A percentile compares a stretch with the other conserved stretches of the same genome.
phyloP scores from a whole-genome alignment of 345 rosid species.

The Moricandia moricandioides region DNA sequence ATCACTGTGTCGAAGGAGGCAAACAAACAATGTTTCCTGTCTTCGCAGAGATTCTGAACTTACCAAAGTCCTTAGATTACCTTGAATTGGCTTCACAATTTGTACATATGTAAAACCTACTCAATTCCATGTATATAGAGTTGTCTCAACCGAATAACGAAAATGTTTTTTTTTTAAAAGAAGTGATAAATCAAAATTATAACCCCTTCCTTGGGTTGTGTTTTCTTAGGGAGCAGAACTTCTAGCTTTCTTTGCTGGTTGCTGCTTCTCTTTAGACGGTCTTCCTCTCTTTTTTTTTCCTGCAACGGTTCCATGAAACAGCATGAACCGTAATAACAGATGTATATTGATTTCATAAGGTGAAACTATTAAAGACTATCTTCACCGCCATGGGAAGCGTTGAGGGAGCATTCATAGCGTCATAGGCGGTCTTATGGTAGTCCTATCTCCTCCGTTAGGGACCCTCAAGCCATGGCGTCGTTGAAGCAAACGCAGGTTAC shows the following conservation, averaged over 20 bases:
- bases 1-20: background rate
- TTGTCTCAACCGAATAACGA: slow-evolving; percentile 3
- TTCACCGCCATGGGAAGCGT: too few relatives aligned
- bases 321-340: too few relatives aligned
- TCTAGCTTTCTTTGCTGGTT: slow-evolving; percentile 51
- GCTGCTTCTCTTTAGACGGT: slow-evolving; percentile 53
- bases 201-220: slow-evolving; percentile 40
- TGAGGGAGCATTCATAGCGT: too few relatives aligned
- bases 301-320: slow-evolving; percentile 29
- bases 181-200: background rate
- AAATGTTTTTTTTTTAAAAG: too few relatives aligned
- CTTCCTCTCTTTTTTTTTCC: slow-evolving; percentile 60
- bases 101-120: slow-evolving; percentile 1
- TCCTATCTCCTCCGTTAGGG: too few relatives aligned
- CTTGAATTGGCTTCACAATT: slow-evolving; percentile 1
- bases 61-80: slow-evolving; percentile 3
- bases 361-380: too few relatives aligned
- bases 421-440: too few relatives aligned
- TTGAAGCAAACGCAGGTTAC: too few relatives aligned
- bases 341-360: too few relatives aligned
- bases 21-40: background rate
- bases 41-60: slow-evolving; percentile 11
- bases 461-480: too few relatives aligned
- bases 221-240: slow-evolving; percentile 38
- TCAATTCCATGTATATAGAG: slow-evolving; percentile 8